Evolutionary conservation across 257 asterid genomes (phyloP), one percentile per base, ranked within the genome.

Genomic region (Galeopsis tetrahit): DNA sequence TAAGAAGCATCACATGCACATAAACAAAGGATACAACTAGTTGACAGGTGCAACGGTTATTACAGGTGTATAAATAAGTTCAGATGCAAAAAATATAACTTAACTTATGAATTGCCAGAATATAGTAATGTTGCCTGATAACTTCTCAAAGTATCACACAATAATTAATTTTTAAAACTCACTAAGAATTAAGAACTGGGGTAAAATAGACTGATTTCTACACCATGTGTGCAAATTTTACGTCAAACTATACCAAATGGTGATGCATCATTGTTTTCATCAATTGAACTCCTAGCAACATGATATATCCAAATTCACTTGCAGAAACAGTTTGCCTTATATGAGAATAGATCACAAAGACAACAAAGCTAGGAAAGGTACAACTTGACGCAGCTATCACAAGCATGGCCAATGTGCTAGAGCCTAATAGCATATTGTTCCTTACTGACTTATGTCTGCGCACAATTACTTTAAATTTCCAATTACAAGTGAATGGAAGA

Each of bases 1-100:
- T 10, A n/a, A 49, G 61, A 66, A 66, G 49, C 58, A 72, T 72
- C 70, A 21, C 36, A 46, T 61, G 53, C 52, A 62, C 38, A 36
- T 48, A 46, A 42, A 34, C 11, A 17, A 56, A 66, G 53, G 40
- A 58, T 15, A 66, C 32, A 14, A 52, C 58, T 52, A 52, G 10
- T 52, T 14, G 58, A 35, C 32, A 52, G 58, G 6, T 52, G 10
- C 4, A 10, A 52, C 58, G 7, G 32, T 52, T 10, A 52, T 52
- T 14, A 52, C 28, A 52, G 58, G 58, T 52, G 58, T 52, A 52
- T 1, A 8, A 2, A 8, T 33, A 49, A 75, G 62, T 58, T 57
- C 42, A 21, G 28, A 21, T 44, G 28, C 51, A 68, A 59, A 66
- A 11, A 57, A n/a, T 17, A 64, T 21, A 73, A 21, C 64, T 13